A percentile compares a stretch with the other conserved stretches of the same genome.
Conservation (phyloP, 208 protist genomes). For the Trichomonas tenax region DNA sequence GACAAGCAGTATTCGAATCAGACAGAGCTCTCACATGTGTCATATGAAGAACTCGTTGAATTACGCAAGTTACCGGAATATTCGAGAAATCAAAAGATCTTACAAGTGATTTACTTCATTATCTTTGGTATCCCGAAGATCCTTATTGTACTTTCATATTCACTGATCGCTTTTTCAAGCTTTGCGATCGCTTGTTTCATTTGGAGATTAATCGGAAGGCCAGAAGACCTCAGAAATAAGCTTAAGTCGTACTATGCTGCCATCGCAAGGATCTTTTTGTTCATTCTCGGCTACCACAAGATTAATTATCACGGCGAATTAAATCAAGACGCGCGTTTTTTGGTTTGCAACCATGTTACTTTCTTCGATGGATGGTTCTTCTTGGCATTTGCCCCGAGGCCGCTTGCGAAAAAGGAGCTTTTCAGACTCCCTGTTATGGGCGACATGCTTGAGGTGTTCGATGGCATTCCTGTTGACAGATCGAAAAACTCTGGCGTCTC, state of each 20-base stretch:
- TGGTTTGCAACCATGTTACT: background rate
- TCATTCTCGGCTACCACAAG: background rate
- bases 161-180: background rate
- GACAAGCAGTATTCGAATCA: background rate
- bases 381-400: background rate
- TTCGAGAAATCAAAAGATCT: background rate
- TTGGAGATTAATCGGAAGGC: background rate
- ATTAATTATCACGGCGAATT: background rate
- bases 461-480: background rate
- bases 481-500: background rate
- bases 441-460: background rate
- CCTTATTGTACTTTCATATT: background rate
- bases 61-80: background rate
- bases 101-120: background rate
- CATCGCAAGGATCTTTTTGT: background rate
- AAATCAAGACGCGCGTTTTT: background rate
- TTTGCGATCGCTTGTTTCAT: background rate
- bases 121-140: background rate
- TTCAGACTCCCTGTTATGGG: background rate
- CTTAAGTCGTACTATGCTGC: background rate
- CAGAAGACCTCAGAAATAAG: background rate
- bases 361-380: slow-evolving; percentile 9
- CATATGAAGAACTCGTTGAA: background rate
- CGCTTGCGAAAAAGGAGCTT: background rate
- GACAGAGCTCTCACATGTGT: background rate